Conservation (phyloP, 169 alveolate genomes). For the Condylostoma magnum region DNA sequence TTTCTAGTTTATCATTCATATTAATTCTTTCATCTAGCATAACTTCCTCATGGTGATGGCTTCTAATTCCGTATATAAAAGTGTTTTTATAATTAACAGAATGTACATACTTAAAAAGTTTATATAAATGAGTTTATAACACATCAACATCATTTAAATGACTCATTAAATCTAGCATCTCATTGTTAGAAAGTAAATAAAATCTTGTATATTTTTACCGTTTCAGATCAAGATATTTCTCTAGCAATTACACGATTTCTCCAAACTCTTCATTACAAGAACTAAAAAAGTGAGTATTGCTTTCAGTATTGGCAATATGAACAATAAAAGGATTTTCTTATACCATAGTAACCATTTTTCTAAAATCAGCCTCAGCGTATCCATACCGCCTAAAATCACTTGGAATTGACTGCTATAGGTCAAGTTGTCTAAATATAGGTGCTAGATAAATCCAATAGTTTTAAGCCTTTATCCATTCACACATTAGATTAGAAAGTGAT, state of each 20-base stretch:
- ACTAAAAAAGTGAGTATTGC: slow-evolving; percentile 55
- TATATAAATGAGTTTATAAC: slow-evolving; percentile 86
- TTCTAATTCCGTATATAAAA: slow-evolving; percentile 59
- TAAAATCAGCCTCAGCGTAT: slow-evolving; percentile 81
- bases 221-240: slow-evolving; percentile 39
- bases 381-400: slow-evolving; percentile 83
- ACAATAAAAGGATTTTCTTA: slow-evolving; percentile 65
- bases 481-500: slow-evolving; percentile 77
- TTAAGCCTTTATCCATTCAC: slow-evolving; percentile 89
- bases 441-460: slow-evolving; percentile 85
- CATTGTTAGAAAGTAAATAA: slow-evolving; percentile 91
- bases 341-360: slow-evolving; percentile 79
- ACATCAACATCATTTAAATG: slow-evolving; percentile 83
- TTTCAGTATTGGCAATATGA: slow-evolving; percentile 49
- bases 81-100: slow-evolving; percentile 36
- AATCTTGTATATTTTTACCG: slow-evolving; percentile 84
- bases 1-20: slow-evolving; percentile 38
- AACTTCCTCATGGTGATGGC: slow-evolving; percentile 68
- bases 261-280: slow-evolving; percentile 81
- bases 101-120: slow-evolving; percentile 84
- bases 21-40: slow-evolving; percentile 56
- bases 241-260: slow-evolving; percentile 67
- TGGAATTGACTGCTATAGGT: slow-evolving; percentile 75
- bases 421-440: background rate
- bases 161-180: slow-evolving; percentile 84